phyloP scores from a whole-genome alignment of 805 yeast genomes.

The Starmerella apis region DNA sequence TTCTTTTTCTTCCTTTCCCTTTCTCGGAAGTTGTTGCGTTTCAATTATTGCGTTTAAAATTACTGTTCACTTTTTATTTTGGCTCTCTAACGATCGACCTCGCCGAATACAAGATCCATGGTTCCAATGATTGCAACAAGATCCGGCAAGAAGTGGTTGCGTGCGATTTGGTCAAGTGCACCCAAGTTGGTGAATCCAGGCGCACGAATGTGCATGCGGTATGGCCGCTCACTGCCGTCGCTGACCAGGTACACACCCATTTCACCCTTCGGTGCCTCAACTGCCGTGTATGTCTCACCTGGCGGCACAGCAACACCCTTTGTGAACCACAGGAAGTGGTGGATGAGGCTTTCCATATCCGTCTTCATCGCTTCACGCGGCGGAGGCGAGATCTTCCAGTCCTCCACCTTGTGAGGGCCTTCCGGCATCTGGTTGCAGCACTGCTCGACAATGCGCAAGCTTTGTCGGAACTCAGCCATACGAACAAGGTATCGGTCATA shows the following conservation, averaged over 20 bases:
- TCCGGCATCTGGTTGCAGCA: slow-evolving; percentile 87
- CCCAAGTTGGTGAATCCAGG: slow-evolving; percentile 88
- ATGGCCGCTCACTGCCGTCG: slow-evolving; percentile 84
- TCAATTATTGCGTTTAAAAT: background rate
- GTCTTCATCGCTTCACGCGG: slow-evolving; percentile 74
- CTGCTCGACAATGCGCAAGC: slow-evolving; percentile 78
- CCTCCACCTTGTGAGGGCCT: slow-evolving; percentile 85
- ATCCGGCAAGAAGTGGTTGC: slow-evolving; percentile 82
- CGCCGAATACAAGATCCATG: slow-evolving; percentile 91
- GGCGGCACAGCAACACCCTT: slow-evolving; percentile 83
- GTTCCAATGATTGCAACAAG: slow-evolving; percentile 92
- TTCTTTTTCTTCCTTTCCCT: too few species aligned
- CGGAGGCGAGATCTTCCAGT: slow-evolving; percentile 74
- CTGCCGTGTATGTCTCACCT: slow-evolving; percentile 84
- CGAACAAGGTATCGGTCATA: slow-evolving; percentile 80
- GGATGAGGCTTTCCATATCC: slow-evolving; percentile 86
- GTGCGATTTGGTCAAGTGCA: slow-evolving; percentile 75
- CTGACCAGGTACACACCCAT: slow-evolving; percentile 84
- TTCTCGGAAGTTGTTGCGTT: background rate
- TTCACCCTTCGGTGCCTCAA: slow-evolving; percentile 93
- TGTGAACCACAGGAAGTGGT: slow-evolving; percentile 77
- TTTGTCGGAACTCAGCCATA: slow-evolving; percentile 88
- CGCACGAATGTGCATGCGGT: slow-evolving; percentile 87
- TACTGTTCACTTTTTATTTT: background rate
- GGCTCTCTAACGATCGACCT: slow-evolving; percentile 66